Evolutionary conservation across 2,329 filamentous ascomycete species (phyloP).

Genomic region (Epichloe baconii): DNA sequence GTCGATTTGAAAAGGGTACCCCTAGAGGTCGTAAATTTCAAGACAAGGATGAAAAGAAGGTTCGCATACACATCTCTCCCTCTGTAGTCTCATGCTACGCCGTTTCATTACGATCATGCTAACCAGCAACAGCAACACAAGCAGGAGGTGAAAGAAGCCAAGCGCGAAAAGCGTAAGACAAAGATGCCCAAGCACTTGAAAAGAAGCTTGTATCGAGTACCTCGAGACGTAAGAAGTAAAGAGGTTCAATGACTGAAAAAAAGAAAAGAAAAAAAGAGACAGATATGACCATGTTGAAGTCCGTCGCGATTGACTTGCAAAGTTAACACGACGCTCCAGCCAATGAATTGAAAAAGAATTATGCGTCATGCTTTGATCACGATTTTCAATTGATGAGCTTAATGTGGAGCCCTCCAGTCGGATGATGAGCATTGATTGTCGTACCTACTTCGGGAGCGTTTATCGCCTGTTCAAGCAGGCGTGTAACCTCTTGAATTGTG

Average conservation of each 20-base stretch:
- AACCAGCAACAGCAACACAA: slow-evolving; percentile 50
- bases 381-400: not conserved
- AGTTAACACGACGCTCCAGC: not conserved
- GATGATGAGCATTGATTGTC: slow-evolving; percentile 33
- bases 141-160: slow-evolving; percentile 83
- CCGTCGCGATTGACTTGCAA: not conserved
- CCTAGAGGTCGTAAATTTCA: slow-evolving; percentile 77
- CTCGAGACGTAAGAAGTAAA: slow-evolving; percentile 49
- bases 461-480: slow-evolving; percentile 8
- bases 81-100: not conserved
- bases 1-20: slow-evolving; percentile 47
- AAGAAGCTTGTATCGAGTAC: slow-evolving; percentile 64
- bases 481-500: slow-evolving; percentile 26
- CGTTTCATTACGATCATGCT: slow-evolving; percentile 5
- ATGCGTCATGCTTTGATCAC: not conserved
- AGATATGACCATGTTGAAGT: not conserved
- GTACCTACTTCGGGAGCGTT: slow-evolving; percentile 17
- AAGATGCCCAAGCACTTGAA: slow-evolving; percentile 97
- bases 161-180: slow-evolving; percentile 80
- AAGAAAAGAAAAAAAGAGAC: not conserved
- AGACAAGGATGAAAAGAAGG: slow-evolving; percentile 82
- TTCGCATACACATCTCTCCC: slow-evolving; percentile 17
- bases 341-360: not conserved
- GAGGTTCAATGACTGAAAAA: slow-evolving; percentile 1
- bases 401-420: slow-evolving; percentile 18